Conservation (phyloP, 768 basidiomycete species). For the Boletus eberwhitei region DNA sequence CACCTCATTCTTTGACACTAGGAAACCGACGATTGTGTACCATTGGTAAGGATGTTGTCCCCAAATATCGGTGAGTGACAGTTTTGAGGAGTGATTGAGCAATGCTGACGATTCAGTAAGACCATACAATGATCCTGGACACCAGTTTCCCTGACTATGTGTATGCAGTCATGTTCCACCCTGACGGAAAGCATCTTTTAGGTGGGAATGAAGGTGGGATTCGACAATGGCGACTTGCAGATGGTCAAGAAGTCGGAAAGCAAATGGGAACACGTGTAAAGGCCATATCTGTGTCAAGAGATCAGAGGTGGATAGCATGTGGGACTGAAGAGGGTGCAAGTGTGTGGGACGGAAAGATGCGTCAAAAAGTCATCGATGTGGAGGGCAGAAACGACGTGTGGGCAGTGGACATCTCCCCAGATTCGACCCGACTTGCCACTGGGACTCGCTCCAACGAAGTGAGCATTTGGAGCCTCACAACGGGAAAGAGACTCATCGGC, state of each 20-base stretch:
- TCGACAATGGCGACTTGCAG: background rate
- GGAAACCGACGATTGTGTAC: too few relatives aligned
- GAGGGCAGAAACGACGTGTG: fast-evolving
- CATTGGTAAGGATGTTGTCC: too few relatives aligned
- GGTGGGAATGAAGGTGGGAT: background rate
- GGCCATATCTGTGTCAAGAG: background rate
- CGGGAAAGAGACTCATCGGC: background rate
- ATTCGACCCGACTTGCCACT: background rate
- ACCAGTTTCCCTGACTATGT: too few relatives aligned
- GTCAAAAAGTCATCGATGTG: background rate
- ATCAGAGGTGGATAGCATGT: background rate
- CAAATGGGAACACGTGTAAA: background rate
- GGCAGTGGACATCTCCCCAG: background rate
- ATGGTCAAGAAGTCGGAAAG: background rate
- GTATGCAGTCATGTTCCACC: too few relatives aligned
- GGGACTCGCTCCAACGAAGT: background rate
- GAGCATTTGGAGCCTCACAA: background rate
- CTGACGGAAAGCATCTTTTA: too few relatives aligned
- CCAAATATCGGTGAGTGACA: too few relatives aligned
- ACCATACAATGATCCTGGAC: too few relatives aligned
- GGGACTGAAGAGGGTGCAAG: background rate
- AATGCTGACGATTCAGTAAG: too few relatives aligned
- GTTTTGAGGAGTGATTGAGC: too few relatives aligned
- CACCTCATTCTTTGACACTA: too few relatives aligned
- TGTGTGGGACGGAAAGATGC: background rate